phyloP scores from a whole-genome alignment of 2,329 filamentous ascomycete species.

The Penicillium aurantiogriseum region DNA sequence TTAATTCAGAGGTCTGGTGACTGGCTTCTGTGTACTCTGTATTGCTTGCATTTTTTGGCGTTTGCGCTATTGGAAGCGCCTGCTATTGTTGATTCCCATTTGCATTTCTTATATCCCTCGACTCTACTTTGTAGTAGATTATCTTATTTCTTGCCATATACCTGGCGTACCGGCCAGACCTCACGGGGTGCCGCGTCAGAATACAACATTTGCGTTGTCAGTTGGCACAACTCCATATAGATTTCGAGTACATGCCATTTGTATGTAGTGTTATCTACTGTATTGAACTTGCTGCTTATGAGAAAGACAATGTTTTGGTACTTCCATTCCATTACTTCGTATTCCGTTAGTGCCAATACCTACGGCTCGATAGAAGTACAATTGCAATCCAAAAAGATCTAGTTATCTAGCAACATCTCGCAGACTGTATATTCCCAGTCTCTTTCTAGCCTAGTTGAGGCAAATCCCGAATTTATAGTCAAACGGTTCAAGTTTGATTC shows the following conservation, averaged over 20 bases:
- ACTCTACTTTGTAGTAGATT: neutral
- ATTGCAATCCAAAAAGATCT: neutral
- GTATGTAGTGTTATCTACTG: neutral
- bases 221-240: neutral
- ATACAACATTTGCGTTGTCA: neutral
- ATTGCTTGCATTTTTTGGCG: constrained; percentile 22
- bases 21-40: constrained; percentile 3
- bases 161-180: neutral
- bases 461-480: neutral
- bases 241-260: neutral
- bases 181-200: neutral
- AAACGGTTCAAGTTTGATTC: constrained; percentile 1
- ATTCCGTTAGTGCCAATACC: neutral
- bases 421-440: neutral
- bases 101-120: constrained; percentile 5
- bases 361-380: neutral
- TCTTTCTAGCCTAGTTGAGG: neutral
- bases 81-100: constrained; percentile 10
- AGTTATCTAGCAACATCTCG: neutral
- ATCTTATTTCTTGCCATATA: neutral
- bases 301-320: neutral
- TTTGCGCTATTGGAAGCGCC: constrained; percentile 13
- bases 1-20: neutral
- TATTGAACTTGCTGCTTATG: neutral
- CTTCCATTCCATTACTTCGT: neutral